These are phyloP conservation scores for Blastocystis sp. DNA, from an alignment of 352 stramenopile genomes.

Conservation along the genomic window DNA sequence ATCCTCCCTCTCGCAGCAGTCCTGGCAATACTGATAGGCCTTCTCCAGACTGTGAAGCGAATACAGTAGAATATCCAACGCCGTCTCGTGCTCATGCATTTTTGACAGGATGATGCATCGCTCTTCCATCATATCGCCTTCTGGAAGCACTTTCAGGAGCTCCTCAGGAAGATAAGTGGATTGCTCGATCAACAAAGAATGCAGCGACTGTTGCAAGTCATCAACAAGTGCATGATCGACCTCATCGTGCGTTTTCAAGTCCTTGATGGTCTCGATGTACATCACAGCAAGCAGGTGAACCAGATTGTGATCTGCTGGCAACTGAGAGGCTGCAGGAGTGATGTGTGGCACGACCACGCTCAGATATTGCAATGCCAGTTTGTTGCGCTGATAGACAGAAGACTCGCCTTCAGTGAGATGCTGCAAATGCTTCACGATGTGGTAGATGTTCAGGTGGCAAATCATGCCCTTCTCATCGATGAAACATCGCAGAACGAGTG, in stretches of 20 bases:
- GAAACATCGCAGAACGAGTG: constrained; percentile 8
- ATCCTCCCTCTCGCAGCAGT: neutral
- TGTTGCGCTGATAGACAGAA: neutral
- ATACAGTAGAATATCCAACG: neutral
- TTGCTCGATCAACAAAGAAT: neutral
- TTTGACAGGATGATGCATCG: constrained; percentile 4
- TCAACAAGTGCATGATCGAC: neutral
- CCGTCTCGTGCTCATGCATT: constrained; percentile 6
- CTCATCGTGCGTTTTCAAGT: neutral
- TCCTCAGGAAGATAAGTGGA: neutral
- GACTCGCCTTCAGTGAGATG: neutral
- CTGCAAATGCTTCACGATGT: neutral
- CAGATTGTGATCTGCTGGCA: neutral
- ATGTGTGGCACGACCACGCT: neutral
- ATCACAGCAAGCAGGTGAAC: neutral
- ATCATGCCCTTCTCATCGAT: constrained; percentile 19
- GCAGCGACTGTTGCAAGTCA: neutral
- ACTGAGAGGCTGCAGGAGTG: neutral
- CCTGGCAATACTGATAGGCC: neutral
- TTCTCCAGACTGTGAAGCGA: neutral
- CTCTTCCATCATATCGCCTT: neutral
- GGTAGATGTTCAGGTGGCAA: constrained; percentile 53
- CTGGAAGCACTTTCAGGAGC: neutral
- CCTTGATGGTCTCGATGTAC: neutral
- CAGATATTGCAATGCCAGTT: constrained; percentile 7